Conservation (phyloP, 2,329 filamentous ascomycete species). For the Sporothrix humicola region DNA sequence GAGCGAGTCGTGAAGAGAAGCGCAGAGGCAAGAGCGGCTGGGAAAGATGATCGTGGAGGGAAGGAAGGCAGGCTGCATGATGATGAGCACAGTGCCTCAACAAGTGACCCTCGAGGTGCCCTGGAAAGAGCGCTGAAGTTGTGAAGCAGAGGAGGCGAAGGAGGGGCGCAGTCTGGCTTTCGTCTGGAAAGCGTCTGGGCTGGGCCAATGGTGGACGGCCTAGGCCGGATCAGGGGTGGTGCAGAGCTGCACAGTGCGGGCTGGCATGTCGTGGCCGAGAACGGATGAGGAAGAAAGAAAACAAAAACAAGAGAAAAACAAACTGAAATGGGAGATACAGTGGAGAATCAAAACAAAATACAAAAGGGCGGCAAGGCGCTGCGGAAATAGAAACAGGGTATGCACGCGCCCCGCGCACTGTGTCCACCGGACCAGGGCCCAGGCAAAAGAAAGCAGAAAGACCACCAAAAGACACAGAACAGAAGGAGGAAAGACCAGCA, state of each 20-base stretch:
- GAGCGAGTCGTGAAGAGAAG: not conserved
- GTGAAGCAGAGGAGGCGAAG: slow-evolving; percentile 10
- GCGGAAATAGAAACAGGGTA: slow-evolving; percentile 26
- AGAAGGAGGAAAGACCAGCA: not conserved
- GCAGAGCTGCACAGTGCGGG: slow-evolving; percentile 18
- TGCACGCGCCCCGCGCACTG: slow-evolving; percentile 23
- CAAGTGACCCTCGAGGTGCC: not conserved
- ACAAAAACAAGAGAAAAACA: slow-evolving; percentile 27
- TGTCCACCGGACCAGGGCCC: slow-evolving; percentile 26
- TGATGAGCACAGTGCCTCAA: slow-evolving; percentile 29
- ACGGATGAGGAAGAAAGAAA: slow-evolving; percentile 31
- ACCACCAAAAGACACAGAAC: not conserved
- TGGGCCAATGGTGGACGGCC: slow-evolving; percentile 19
- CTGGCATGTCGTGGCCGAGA: not conserved
- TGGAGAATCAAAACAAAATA: slow-evolving; percentile 31
- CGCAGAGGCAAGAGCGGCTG: slow-evolving; percentile 17
- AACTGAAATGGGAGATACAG: not conserved
- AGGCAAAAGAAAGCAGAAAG: not conserved
- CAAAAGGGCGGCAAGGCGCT: slow-evolving; percentile 15
- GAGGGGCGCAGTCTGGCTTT: slow-evolving; percentile 24
- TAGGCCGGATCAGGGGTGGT: slow-evolving; percentile 30
- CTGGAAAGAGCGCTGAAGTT: not conserved
- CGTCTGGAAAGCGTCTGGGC: slow-evolving; percentile 9
- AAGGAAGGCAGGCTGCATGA: slow-evolving; percentile 25
- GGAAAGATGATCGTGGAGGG: slow-evolving; percentile 10